A percentile compares a stretch with the other conserved stretches of the same genome.
Conservation (phyloP, 1,284 basidiomycete genomes). For the Cutaneotrichosporon dermatis region DNA sequence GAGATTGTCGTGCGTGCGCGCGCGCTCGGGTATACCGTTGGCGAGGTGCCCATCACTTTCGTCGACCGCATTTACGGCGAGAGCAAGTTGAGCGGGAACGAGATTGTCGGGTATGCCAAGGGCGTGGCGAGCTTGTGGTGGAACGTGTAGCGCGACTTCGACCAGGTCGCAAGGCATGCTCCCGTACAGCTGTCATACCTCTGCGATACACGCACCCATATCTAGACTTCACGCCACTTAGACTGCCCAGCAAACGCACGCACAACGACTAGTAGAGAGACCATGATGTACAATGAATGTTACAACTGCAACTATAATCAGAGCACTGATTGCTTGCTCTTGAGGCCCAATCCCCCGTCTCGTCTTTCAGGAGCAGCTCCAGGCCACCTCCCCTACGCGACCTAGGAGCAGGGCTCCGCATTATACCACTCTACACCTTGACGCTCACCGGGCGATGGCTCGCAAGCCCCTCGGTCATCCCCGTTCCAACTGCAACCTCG, state of each 20-base stretch:
- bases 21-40: conserved; percentile 73
- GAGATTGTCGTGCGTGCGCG: conserved; percentile 90
- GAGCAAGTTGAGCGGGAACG: conserved; percentile 81
- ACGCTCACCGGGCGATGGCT: conserved; percentile 14
- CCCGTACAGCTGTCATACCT: no score
- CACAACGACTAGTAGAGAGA: background rate
- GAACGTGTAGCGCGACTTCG: conserved; percentile 48
- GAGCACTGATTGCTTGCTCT: no score
- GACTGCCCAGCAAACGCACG: no score
- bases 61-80: conserved; percentile 89
- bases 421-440: conserved; percentile 3
- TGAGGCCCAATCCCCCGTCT: no score
- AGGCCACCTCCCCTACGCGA: no score
- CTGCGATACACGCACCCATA: no score
- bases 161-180: no score
- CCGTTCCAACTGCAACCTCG: conserved; percentile 1
- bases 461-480: background rate
- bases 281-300: conserved; percentile 16
- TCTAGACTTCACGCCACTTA: no score
- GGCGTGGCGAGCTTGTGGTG: conserved; percentile 78
- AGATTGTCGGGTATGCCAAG: conserved; percentile 81
- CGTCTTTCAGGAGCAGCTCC: no score
- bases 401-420: no score
- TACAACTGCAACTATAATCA: conserved; percentile 2
- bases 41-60: conserved; percentile 88